Evolutionary conservation across 2,329 filamentous ascomycete species (phyloP).

Genomic region (Aspergillus ustus): DNA sequence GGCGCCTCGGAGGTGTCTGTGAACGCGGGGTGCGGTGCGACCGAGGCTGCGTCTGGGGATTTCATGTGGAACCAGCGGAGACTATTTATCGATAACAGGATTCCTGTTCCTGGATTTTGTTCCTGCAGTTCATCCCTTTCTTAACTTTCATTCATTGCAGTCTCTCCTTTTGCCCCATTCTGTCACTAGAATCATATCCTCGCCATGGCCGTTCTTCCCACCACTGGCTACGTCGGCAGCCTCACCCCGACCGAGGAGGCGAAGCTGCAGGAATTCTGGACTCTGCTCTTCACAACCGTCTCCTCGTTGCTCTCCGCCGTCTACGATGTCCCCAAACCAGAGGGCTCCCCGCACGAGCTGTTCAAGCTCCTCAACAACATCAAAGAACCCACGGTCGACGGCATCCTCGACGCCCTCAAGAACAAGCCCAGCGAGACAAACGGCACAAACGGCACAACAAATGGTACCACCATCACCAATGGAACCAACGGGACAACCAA

Average conservation of each 20-base stretch:
- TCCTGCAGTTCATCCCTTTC: background rate
- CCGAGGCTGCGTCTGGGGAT: background rate
- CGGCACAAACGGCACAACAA: background rate
- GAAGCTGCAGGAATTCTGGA: conserved; percentile 86
- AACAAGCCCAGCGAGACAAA: conserved; percentile 2
- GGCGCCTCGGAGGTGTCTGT: background rate
- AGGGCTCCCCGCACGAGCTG: conserved; percentile 24
- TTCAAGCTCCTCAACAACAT: conserved; percentile 27
- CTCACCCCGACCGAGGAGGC: conserved; percentile 81
- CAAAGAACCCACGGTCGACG: conserved; percentile 28
- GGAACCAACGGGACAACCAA: too few species aligned
- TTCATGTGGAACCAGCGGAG: background rate
- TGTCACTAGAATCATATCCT: background rate
- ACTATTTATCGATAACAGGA: background rate
- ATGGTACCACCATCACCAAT: too few species aligned
- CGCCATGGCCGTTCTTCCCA: conserved; percentile 37
- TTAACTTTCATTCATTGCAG: background rate
- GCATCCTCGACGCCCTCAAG: conserved; percentile 26
- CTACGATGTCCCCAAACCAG: conserved; percentile 42
- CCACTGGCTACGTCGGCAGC: conserved; percentile 65
- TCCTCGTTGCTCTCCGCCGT: conserved; percentile 27
- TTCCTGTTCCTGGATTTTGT: background rate
- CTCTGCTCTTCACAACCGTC: conserved; percentile 43
- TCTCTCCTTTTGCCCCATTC: background rate
- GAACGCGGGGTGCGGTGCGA: background rate